A percentile compares a stretch with the other conserved stretches of the same genome.
phyloP scores from a whole-genome alignment of 1,284 basidiomycete genomes.

The Phlebopus sp. region DNA sequence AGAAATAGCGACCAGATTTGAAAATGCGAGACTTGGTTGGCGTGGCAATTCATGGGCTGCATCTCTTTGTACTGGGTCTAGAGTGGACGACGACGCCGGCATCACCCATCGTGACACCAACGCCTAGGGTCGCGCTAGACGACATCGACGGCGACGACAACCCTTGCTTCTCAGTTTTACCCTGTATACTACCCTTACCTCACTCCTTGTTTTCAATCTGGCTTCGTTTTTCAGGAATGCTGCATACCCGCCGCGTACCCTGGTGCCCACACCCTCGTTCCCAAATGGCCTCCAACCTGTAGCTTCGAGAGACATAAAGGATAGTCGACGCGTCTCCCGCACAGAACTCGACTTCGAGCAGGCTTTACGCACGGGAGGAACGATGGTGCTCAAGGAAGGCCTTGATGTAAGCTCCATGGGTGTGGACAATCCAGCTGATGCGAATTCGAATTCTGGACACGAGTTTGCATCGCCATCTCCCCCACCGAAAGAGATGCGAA shows the following conservation, averaged over 20 bases:
- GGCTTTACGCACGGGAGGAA: slow-evolving; percentile 61
- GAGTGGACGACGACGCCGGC: neutral
- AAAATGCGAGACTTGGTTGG: slow-evolving; percentile 1
- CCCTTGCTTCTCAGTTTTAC: slow-evolving; percentile 3
- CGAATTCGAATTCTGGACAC: slow-evolving; percentile 9
- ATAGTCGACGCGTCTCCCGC: slow-evolving; percentile 56
- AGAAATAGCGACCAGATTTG: slow-evolving; percentile 21
- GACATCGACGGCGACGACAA: slow-evolving; percentile 11
- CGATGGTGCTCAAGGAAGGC: slow-evolving; percentile 64
- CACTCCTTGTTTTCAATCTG: slow-evolving; percentile 27
- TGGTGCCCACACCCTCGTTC: slow-evolving; percentile 49
- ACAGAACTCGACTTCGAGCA: slow-evolving; percentile 78
- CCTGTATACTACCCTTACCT: slow-evolving; percentile 3
- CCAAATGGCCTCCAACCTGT: slow-evolving; percentile 53
- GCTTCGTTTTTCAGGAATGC: slow-evolving; percentile 45
- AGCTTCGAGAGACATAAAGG: slow-evolving; percentile 46
- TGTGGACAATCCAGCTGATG: slow-evolving; percentile 36
- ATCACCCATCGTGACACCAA: slow-evolving; percentile 1
- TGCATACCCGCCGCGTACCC: slow-evolving; percentile 40
- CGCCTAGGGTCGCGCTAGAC: slow-evolving; percentile 2
- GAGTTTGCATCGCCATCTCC: slow-evolving; percentile 19
- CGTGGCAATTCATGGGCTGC: neutral
- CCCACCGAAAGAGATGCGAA: slow-evolving; percentile 32
- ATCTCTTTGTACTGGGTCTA: no score
- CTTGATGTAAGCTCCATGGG: slow-evolving; percentile 67